phyloP scores from a whole-genome alignment of 306 rosid genomes.

The Glycine soja region DNA sequence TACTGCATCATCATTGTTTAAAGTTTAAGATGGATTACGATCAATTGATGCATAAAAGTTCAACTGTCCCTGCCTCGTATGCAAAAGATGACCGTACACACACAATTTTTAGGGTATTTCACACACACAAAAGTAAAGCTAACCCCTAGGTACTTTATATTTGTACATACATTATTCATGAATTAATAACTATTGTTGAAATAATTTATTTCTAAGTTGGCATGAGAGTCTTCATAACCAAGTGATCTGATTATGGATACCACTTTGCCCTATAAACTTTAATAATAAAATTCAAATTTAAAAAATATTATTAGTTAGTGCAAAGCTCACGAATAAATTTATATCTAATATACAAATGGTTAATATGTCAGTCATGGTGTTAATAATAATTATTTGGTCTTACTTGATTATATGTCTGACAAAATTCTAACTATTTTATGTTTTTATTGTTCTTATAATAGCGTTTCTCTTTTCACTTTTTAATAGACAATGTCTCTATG shows the following conservation, averaged over 20 bases:
- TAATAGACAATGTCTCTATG: not conserved
- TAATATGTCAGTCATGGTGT: not conserved
- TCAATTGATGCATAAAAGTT: conserved; percentile 6
- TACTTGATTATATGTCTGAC: no score
- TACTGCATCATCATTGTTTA: not conserved
- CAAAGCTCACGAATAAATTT: not conserved
- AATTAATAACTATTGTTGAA: not conserved
- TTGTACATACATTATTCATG: not conserved
- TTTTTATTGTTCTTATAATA: not conserved
- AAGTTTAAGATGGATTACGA: conserved; percentile 23
- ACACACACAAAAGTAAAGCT: conserved; percentile 4
- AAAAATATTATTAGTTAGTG: not conserved
- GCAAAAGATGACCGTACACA: conserved; percentile 18
- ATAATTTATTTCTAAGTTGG: not conserved
- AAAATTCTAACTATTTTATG: no score
- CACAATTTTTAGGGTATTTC: not conserved
- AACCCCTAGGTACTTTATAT: not conserved
- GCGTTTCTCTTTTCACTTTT: not conserved
- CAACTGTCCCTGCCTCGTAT: conserved; percentile 7
- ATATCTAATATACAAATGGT: not conserved
- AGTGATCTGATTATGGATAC: not conserved
- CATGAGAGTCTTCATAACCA: not conserved
- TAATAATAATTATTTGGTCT: not conserved
- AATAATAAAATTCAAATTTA: not conserved
- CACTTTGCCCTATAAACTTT: not conserved